Evolutionary conservation across 768 basidiomycete species (phyloP).

Genomic region (Piloderma croceum): DNA sequence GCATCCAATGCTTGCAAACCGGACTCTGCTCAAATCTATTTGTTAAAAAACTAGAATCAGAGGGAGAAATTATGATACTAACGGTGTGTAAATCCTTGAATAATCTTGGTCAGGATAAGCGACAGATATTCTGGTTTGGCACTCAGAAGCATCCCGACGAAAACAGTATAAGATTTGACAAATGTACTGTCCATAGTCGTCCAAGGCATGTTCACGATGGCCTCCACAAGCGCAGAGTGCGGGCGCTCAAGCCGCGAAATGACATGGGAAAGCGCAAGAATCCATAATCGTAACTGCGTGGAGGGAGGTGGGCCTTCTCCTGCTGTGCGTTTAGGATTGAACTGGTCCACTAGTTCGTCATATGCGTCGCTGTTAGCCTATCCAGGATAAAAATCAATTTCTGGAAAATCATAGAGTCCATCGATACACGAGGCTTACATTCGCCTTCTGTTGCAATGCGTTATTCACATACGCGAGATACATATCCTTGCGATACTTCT

Average conservation of each 20-base stretch:
- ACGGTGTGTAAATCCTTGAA: slow-evolving; percentile 89
- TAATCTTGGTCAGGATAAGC: slow-evolving; percentile 73
- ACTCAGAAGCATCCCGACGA: slow-evolving; percentile 87
- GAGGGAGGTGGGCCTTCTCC: slow-evolving; percentile 29
- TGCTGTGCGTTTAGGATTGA: slow-evolving; percentile 47
- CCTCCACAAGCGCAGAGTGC: slow-evolving; percentile 78
- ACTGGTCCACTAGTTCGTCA: slow-evolving; percentile 86
- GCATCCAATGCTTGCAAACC: slow-evolving; percentile 58
- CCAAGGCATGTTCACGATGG: slow-evolving; percentile 87
- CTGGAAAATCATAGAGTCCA: slow-evolving; percentile 5
- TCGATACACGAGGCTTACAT: slow-evolving; percentile 40
- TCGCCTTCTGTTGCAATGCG: slow-evolving; percentile 66
- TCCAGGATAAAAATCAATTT: slow-evolving; percentile 4
- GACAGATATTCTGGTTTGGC: slow-evolving; percentile 89
- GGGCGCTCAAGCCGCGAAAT: slow-evolving; percentile 83
- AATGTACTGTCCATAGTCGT: slow-evolving; percentile 81
- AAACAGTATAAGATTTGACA: slow-evolving; percentile 83
- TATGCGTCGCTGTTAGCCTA: slow-evolving; percentile 75
- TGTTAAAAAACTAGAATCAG: slow-evolving; percentile 5
- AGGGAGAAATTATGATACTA: slow-evolving; percentile 27
- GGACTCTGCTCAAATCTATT: slow-evolving; percentile 47
- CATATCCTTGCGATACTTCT: slow-evolving; percentile 75
- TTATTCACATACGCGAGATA: slow-evolving; percentile 79
- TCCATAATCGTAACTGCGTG: slow-evolving; percentile 68
- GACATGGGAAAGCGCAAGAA: slow-evolving; percentile 84